Conservation (phyloP, 2,329 filamentous ascomycete species). For the Apiospora rasikravindrae region DNA sequence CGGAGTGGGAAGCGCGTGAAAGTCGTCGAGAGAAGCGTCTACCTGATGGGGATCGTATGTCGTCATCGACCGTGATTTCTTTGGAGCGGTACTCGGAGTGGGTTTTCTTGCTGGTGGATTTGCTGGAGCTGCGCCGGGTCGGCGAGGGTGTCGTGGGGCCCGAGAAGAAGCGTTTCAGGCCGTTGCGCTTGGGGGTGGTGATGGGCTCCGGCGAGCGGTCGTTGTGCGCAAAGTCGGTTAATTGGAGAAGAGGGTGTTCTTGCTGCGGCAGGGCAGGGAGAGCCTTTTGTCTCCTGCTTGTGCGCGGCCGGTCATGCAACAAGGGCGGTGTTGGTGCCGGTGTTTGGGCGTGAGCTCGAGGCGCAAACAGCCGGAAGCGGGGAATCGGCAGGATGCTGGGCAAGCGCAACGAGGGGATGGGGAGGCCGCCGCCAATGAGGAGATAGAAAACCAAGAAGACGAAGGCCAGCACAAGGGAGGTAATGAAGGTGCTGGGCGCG, state of each 20-base stretch:
- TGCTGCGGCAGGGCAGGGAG: conserved; percentile 23
- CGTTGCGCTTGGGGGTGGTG: conserved; percentile 24
- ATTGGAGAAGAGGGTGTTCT: conserved; percentile 32
- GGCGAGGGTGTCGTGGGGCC: conserved; percentile 30
- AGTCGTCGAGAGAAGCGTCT: conserved; percentile 61
- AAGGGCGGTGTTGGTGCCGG: conserved; percentile 4
- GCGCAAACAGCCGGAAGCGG: conserved; percentile 22
- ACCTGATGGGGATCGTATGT: conserved; percentile 34
- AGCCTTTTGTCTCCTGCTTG: conserved; percentile 33
- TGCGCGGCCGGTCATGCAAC: conserved; percentile 7
- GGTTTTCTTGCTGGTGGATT: conserved; percentile 27
- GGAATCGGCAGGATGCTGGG: conserved; percentile 22
- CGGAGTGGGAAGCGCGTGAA: conserved; percentile 48
- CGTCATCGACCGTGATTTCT: conserved; percentile 23
- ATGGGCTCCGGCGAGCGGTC: conserved; percentile 25
- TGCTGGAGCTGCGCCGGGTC: conserved; percentile 29
- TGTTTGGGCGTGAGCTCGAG: conserved; percentile 4
- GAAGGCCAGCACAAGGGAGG: conserved; percentile 54
- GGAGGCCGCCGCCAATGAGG: conserved; percentile 42
- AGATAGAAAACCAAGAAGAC: conserved; percentile 58
- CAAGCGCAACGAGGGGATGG: conserved; percentile 18
- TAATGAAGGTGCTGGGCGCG: conserved; percentile 63
- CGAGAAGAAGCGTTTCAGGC: conserved; percentile 33
- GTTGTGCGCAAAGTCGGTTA: conserved; percentile 32
- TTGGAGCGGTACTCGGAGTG: conserved; percentile 22